Evolutionary conservation across 345 rosid genomes (phyloP).

Genomic region (Camelina hispida): DNA sequence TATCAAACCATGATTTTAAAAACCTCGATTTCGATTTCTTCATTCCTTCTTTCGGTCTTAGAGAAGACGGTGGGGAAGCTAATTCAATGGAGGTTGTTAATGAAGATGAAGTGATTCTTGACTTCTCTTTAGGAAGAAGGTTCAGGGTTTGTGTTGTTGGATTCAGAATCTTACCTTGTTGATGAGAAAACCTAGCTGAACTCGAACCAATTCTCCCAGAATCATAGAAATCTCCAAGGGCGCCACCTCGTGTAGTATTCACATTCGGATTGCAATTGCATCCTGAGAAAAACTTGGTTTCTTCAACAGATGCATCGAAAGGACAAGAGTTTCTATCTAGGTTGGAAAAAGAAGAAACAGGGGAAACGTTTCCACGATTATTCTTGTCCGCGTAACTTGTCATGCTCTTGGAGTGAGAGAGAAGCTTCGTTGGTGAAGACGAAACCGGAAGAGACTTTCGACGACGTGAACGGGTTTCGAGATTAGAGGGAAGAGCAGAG

Average conservation of each 20-base stretch:
- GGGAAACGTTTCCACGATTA: conserved; percentile 2
- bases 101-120: conserved; percentile 33
- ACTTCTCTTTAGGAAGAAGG: conserved; percentile 29
- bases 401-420: conserved; percentile 39
- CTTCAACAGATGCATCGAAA: conserved; percentile 9
- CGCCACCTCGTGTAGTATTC: not conserved
- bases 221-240: not conserved
- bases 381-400: conserved; percentile 1
- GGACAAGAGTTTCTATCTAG: conserved; percentile 13
- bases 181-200: conserved; percentile 9
- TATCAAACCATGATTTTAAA: conserved; percentile 40
- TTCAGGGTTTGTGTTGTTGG: conserved; percentile 5
- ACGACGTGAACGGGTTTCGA: conserved; percentile 66
- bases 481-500: conserved; percentile 58
- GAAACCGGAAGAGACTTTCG: conserved; percentile 68
- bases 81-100: conserved; percentile 27
- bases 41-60: not conserved
- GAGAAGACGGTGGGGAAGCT: conserved; percentile 10
- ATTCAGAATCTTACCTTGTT: too few relatives aligned
- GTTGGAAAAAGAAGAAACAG: not conserved
- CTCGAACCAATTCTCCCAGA: conserved; percentile 5
- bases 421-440: not conserved
- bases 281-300: too few relatives aligned
- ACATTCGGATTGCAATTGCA: not conserved
- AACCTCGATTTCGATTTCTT: conserved; percentile 33